Evolutionary conservation across 441 rosid species (phyloP), one percentile per base, ranked within the genome.

Genomic region (Populus hybrid): DNA sequence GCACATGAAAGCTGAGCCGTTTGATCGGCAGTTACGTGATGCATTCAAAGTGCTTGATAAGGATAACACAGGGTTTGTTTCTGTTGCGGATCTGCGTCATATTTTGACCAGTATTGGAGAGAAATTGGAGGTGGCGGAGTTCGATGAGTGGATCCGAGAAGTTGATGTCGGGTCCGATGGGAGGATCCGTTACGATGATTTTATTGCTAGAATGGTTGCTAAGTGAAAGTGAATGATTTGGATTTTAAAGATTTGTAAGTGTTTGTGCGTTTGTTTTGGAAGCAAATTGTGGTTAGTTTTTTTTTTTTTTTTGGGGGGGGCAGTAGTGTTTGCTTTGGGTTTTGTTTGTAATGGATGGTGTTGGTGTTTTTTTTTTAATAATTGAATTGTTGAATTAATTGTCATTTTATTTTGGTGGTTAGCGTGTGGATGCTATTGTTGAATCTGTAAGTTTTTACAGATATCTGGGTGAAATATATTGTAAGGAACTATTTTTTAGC

Each of bases 111-210:
- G 91, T 67, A 93, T 94, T n/a, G 99, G 99, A 3, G 99, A 93
- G 89, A 93, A 92, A 81, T 86, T 94, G 59, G 92, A 93, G 87
- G 88, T 92, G 0, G 79, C 88, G 1, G 99, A 94, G 83, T 94
- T 94, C 77, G 98, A 94, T 80, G 99, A 94, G 88, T 94, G 99
- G 99, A 92, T 94, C 88, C 85, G 90, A 28, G 99, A 94, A 82
- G 94, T 94, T 6, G 97, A 93, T 80, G 97, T 93, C 53, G 97
- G 97, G 34, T 78, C 93, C 3, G 98, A 94, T 74, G 99, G 99
- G 11, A 92, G 80, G 90, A 93, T 94, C 85, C 87, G 87, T 28
- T 93, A 94, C 80, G 99, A 94, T 81, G 99, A 30, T 30, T 30
- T 30, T 30, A 30, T 30, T 30, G 32, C 32, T 30, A 30, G 32